Base-by-base conservation (phyloP, 2,329 filamentous ascomycete genomes). In the Diaporthe amygdali region DNA sequence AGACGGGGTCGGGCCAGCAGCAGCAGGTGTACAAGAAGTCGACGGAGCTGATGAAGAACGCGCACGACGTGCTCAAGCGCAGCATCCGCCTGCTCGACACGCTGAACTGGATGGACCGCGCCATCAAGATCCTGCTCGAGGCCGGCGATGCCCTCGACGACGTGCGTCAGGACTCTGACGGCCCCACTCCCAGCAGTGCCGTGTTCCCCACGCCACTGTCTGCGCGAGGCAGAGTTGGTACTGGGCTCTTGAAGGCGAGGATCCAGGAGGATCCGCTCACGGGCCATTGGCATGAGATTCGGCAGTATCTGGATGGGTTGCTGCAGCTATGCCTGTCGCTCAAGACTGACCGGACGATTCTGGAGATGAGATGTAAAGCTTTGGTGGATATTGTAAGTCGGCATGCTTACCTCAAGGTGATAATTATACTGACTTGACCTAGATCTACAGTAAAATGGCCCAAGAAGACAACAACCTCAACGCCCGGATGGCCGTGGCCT, bases 361-460 rank as follows among this genome's bases (percentile, higher is more conserved):
- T 84, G 1, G 84, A 86, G 74, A 79, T 84, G 22, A 77, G 84
- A 12, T 86, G 84, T 72, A 82, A 83, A 32, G 84, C 84, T 1
- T 82, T 85, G 73, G 84, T 84, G 56, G 83, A 86, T 41, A 85
- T 86, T 73, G 82, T 83, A 71, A 78, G 82, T 76, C 4, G 6
- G 20, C 3, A 12, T 30, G 1, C 2, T 8, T n/a, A 1, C 27
- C 10, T 14, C 3, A 17, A 25, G 39, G 7, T 5, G 20, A 27
- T 6, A 32, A 12, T 2, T 27, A 7, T 10, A 25, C 75, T 77
- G 10, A 75, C 27, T 25, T 5, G 1, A 20, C 30, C 17, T 56
- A 83, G 82, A 85, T 86, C 71, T 85, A 85, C 78, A 84, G 81
- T 73, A 85, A 85, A 74, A 85, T 86, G 82, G 84, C 84, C 4